Conservation (phyloP, 179 eudicot species). For the Camellia oleifera region DNA sequence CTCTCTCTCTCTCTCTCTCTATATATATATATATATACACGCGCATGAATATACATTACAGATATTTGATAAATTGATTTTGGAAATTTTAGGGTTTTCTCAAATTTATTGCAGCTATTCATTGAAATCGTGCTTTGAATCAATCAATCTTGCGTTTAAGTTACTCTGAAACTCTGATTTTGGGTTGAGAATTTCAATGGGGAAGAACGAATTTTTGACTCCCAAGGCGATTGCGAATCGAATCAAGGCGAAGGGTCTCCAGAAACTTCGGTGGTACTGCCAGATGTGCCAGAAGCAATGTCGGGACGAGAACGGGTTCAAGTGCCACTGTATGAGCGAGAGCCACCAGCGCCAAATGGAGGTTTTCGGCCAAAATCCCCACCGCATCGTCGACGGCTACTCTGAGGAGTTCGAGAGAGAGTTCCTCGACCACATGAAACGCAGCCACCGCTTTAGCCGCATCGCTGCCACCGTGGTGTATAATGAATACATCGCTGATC, state of each 20-base stretch:
- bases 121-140: background rate
- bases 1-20: background rate
- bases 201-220: slow-evolving; percentile 79
- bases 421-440: slow-evolving; percentile 80
- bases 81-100: too few species aligned
- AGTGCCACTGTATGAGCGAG: slow-evolving; percentile 90
- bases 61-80: too few species aligned
- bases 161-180: background rate
- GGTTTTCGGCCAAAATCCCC: slow-evolving; percentile 75
- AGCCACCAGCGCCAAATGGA: slow-evolving; percentile 87
- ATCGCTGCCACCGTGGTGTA: slow-evolving; percentile 86
- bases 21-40: too few species aligned
- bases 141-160: background rate
- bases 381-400: slow-evolving; percentile 64
- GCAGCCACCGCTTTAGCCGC: slow-evolving; percentile 73
- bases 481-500: slow-evolving; percentile 68
- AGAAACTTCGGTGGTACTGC: slow-evolving; percentile 89
- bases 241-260: slow-evolving; percentile 87
- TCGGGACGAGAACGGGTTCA: slow-evolving; percentile 85
- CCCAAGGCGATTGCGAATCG: slow-evolving; percentile 89
- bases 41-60: too few species aligned
- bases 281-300: slow-evolving; percentile 97
- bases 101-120: background rate
- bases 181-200: slow-evolving; percentile 38
- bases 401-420: slow-evolving; percentile 67